These are phyloP conservation scores for Trichosporon faecale DNA, from an alignment of 1,284 basidiomycete species.

Conservation along the genomic window DNA sequence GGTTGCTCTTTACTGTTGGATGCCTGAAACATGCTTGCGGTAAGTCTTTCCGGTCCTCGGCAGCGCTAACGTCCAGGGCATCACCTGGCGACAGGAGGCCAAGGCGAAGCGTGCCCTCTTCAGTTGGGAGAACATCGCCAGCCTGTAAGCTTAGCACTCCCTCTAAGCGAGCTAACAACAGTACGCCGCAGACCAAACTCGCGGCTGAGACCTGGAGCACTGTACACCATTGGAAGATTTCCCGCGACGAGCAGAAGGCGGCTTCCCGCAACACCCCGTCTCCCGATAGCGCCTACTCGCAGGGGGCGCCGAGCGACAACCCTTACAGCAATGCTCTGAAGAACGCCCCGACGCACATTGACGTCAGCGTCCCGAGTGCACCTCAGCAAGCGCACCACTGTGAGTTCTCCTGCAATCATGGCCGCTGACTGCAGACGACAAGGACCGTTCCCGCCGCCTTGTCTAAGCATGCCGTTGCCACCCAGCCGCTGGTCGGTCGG, in stretches of 20 bases:
- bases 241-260: background rate
- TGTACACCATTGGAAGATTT: conserved; percentile 18
- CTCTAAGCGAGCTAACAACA: conserved; percentile 15
- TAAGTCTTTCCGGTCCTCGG: background rate
- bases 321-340: background rate
- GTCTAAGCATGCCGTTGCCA: background rate
- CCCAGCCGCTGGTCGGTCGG: background rate
- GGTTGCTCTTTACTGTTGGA: conserved; percentile 79
- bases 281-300: background rate
- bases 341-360: background rate
- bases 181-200: conserved; percentile 46
- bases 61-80: conserved; percentile 31
- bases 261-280: background rate
- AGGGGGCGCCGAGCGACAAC: background rate
- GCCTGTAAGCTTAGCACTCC: conserved; percentile 34
- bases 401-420: background rate
- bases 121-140: conserved; percentile 49
- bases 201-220: conserved; percentile 48
- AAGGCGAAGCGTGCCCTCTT: conserved; percentile 47
- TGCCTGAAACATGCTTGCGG: conserved; percentile 74
- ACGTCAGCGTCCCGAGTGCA: background rate
- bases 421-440: background rate
- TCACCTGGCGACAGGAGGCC: conserved; percentile 41
- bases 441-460: background rate
- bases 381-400: background rate